Percentiles rank a stretch among this genome's conserved stretches.
phyloP scores from a whole-genome alignment of 108 stramenopile species.

The Fragilaria crotonensis region DNA sequence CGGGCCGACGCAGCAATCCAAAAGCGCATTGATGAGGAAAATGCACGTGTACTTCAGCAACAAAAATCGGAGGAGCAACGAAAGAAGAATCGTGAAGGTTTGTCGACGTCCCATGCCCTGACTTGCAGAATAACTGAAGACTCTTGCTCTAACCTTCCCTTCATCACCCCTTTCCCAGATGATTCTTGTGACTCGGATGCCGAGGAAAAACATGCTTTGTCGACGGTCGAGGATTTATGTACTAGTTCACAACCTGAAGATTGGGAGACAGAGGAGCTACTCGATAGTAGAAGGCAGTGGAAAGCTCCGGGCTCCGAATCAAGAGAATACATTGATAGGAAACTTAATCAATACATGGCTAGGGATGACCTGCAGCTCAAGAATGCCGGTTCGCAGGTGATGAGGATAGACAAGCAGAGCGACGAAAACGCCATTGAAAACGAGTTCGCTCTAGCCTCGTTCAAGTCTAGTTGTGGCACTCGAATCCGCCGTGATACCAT shows the following conservation, averaged over 20 bases:
- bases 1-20: background rate
- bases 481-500: background rate
- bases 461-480: background rate
- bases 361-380: background rate
- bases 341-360: background rate
- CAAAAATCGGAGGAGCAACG: no score
- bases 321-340: background rate
- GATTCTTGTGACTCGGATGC: slow-evolving; percentile 22
- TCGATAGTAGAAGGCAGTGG: slow-evolving; percentile 1
- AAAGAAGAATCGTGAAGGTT: no score
- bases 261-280: background rate
- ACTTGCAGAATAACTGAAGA: no score
- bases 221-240: slow-evolving; percentile 35
- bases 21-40: background rate
- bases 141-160: no score
- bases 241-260: slow-evolving; percentile 9
- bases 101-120: no score
- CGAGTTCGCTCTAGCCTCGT: background rate
- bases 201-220: slow-evolving; percentile 13
- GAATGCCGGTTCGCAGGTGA: background rate
- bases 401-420: background rate
- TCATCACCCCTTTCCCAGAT: no score
- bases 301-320: background rate
- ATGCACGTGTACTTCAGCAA: no score
- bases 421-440: background rate